These are phyloP conservation scores for Glarea lozoyensis DNA, from an alignment of 495 filamentous ascomycete genomes.

Conservation along the genomic window DNA sequence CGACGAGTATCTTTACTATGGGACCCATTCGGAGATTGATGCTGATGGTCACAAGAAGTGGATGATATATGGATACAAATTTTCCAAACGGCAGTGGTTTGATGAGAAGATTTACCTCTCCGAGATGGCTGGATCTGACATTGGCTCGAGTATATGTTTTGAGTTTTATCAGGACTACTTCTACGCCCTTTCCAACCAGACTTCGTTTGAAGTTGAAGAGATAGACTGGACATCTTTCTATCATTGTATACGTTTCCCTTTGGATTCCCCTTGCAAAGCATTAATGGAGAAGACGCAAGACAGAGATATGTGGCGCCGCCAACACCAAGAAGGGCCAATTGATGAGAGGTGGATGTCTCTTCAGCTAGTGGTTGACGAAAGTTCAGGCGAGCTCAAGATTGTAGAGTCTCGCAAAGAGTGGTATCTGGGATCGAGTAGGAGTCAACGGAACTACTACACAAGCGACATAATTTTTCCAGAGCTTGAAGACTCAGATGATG, in stretches of 20 bases:
- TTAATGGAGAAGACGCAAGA: slow-evolving; percentile 26
- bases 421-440: slow-evolving; percentile 47
- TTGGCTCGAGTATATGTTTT: slow-evolving; percentile 63
- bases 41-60: slow-evolving; percentile 48
- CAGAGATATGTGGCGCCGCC: slow-evolving; percentile 51
- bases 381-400: slow-evolving; percentile 48
- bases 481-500: neutral
- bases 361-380: slow-evolving; percentile 54
- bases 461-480: slow-evolving; percentile 43
- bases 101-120: slow-evolving; percentile 34
- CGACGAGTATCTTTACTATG: slow-evolving; percentile 55
- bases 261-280: slow-evolving; percentile 27
- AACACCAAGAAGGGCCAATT: slow-evolving; percentile 65
- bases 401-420: slow-evolving; percentile 68
- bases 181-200: slow-evolving; percentile 63
- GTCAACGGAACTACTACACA: slow-evolving; percentile 61
- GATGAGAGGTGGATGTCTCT: slow-evolving; percentile 71
- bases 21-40: slow-evolving; percentile 45
- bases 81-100: slow-evolving; percentile 28
- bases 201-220: slow-evolving; percentile 54
- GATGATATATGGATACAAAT: slow-evolving; percentile 47
- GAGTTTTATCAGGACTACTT: slow-evolving; percentile 61
- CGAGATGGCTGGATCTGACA: slow-evolving; percentile 51
- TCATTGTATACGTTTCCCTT: slow-evolving; percentile 52
- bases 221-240: slow-evolving; percentile 65